phyloP scores from a whole-genome alignment of 352 stramenopile genomes.

The Globisporangium echinulatum region DNA sequence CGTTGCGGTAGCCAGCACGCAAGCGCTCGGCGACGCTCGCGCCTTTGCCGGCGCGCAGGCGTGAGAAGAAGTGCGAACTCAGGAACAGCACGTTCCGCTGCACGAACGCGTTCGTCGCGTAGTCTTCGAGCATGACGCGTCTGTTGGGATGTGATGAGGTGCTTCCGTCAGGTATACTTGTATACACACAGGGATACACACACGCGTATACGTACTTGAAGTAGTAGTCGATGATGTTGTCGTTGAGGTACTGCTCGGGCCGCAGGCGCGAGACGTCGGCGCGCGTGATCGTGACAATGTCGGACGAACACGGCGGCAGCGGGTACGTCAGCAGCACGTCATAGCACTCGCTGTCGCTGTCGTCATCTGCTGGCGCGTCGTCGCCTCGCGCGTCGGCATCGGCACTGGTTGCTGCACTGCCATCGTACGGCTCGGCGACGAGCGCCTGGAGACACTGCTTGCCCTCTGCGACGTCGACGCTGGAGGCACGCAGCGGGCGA shows the following conservation, averaged over 20 bases:
- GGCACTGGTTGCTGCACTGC: slow-evolving; percentile 1
- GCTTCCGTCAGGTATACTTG: too few relatives aligned
- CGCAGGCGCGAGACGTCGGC: slow-evolving; percentile 51
- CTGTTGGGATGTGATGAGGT: slow-evolving; percentile 13
- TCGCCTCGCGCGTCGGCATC: slow-evolving; percentile 26
- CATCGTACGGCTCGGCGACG: background rate
- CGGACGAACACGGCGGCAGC: slow-evolving; percentile 55
- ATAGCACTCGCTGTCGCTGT: slow-evolving; percentile 11
- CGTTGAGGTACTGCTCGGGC: slow-evolving; percentile 84
- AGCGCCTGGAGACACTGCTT: slow-evolving; percentile 4
- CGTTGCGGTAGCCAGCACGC: slow-evolving; percentile 67
- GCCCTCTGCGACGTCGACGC: background rate
- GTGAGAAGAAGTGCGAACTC: slow-evolving; percentile 76
- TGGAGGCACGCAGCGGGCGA: too few relatives aligned
- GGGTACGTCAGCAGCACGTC: slow-evolving; percentile 59
- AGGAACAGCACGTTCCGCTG: slow-evolving; percentile 73
- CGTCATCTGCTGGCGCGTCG: slow-evolving; percentile 22
- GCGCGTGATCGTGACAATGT: slow-evolving; percentile 72
- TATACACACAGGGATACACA: too few relatives aligned
- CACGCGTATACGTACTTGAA: slow-evolving; percentile 60
- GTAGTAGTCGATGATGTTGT: slow-evolving; percentile 91
- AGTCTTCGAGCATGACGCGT: slow-evolving; percentile 52
- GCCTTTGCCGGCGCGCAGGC: slow-evolving; percentile 43
- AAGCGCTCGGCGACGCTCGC: slow-evolving; percentile 22
- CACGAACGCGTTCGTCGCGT: slow-evolving; percentile 25